Evolutionary conservation across 805 yeast species (phyloP), one percentile per base, ranked within the genome.

Genomic region (Henningerozyma blattae): DNA sequence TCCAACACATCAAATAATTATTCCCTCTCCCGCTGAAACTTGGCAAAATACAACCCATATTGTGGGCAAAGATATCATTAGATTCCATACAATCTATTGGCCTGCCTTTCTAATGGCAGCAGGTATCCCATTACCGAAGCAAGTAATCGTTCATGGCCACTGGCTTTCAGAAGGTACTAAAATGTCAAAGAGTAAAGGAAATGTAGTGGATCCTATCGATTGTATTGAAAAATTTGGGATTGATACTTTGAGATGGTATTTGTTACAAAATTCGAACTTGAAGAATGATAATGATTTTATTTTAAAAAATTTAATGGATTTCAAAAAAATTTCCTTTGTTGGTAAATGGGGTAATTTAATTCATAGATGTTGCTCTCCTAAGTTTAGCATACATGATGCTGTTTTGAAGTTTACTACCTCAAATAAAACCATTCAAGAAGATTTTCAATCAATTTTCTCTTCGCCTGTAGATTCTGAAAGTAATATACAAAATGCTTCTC

Each of bases 1-100:
- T n/a, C 19, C 28, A 14, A 16, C 18, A 17, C 36, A 37, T 16
- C 25, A 27, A 5, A 16, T 18, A 5, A 14, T 12, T 4, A 24
- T 18, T 15, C 16, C 28, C 10, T 17, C 25, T 9, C 37, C 52
- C 2, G 33, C 40, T 6, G 34, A 36, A 12, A 41, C 43, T 43
- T 54, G 55, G 59, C 17, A 31, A 20, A 47, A 49, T 15, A 78
- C 84, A 0, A 74, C 77, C 0, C 96, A 91, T 53, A 61, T 91
- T 2, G 72, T 91, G 22, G 98, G 98, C 1, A 91, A 91, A 48
- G 98, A 91, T 52, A 91, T 91, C 32, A 65, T 73, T 30, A 65
- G 85, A 43, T 91, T 91, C 55, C 98, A 91, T 49, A 76, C 93
- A 43, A 69, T 87, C 12, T 86, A 84, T 48, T 91, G 98, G 98